These are phyloP conservation scores for Kodamaea sp. DNA, from an alignment of 1,139 yeast species.

Conservation along the genomic window DNA sequence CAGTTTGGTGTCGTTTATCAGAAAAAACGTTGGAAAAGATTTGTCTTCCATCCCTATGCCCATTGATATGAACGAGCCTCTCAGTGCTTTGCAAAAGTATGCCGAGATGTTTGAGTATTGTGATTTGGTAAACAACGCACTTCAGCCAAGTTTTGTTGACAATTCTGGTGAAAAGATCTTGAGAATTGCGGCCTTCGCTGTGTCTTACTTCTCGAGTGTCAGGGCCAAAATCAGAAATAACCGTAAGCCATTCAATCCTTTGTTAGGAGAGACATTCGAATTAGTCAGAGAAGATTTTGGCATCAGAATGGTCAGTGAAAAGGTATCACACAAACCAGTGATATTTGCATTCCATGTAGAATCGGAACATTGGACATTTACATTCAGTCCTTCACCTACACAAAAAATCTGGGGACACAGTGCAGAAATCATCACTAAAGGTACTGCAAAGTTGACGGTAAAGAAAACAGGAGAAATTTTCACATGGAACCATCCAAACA, in stretches of 20 bases:
- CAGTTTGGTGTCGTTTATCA: slow-evolving; percentile 70
- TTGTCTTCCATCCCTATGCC: slow-evolving; percentile 89
- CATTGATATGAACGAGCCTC: slow-evolving; percentile 89
- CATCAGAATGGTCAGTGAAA: slow-evolving; percentile 70
- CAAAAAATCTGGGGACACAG: slow-evolving; percentile 97
- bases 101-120: slow-evolving; percentile 81
- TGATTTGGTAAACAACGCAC: slow-evolving; percentile 63
- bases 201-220: slow-evolving; percentile 67
- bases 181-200: slow-evolving; percentile 80
- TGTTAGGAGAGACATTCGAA: slow-evolving; percentile 86
- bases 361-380: slow-evolving; percentile 70
- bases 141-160: slow-evolving; percentile 35
- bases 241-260: slow-evolving; percentile 91
- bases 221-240: slow-evolving; percentile 73
- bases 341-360: slow-evolving; percentile 81
- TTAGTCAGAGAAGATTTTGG: slow-evolving; percentile 77
- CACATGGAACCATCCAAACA: slow-evolving; percentile 81
- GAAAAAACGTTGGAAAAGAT: slow-evolving; percentile 93
- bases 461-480: slow-evolving; percentile 68
- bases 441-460: slow-evolving; percentile 58
- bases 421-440: slow-evolving; percentile 77
- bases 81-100: slow-evolving; percentile 75
- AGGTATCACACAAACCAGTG: slow-evolving; percentile 81
- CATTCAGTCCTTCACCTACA: slow-evolving; percentile 73
- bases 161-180: slow-evolving; percentile 61